phyloP scores from a whole-genome alignment of 1,284 basidiomycete species.

The Ustilago bromivora region DNA sequence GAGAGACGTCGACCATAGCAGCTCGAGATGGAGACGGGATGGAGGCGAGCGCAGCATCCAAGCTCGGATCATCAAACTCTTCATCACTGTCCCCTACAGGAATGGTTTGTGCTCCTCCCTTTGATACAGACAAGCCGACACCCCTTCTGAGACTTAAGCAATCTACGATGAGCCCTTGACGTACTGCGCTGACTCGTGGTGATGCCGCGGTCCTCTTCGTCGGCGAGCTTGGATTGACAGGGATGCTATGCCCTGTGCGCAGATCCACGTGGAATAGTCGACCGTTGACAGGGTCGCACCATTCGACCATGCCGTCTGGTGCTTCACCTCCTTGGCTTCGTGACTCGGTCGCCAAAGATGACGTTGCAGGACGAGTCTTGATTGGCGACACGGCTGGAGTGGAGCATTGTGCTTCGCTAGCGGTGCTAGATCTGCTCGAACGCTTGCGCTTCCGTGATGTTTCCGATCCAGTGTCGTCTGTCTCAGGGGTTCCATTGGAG shows the following conservation, averaged over 20 bases:
- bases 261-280: constrained; percentile 33
- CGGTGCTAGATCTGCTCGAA: constrained; percentile 1
- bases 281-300: constrained; percentile 26
- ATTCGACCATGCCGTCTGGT: constrained; percentile 19
- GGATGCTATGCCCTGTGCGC: constrained; percentile 32
- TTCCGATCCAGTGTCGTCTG: not conserved
- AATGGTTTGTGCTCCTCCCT: not conserved
- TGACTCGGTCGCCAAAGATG: constrained; percentile 19
- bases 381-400: too few species aligned
- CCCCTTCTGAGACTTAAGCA: constrained; percentile 14
- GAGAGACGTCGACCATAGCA: not conserved
- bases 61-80: constrained; percentile 29
- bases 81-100: not conserved
- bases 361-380: constrained; percentile 16
- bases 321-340: constrained; percentile 2
- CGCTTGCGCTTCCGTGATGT: constrained; percentile 20
- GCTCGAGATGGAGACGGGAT: constrained; percentile 19
- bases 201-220: not conserved
- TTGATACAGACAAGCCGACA: not conserved
- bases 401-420: not conserved
- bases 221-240: not conserved
- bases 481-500: not conserved
- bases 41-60: constrained; percentile 27
- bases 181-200: not conserved
- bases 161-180: not conserved